These are phyloP conservation scores for Galerina sulciceps DNA, from an alignment of 768 basidiomycete genomes.

Conservation along the genomic window DNA sequence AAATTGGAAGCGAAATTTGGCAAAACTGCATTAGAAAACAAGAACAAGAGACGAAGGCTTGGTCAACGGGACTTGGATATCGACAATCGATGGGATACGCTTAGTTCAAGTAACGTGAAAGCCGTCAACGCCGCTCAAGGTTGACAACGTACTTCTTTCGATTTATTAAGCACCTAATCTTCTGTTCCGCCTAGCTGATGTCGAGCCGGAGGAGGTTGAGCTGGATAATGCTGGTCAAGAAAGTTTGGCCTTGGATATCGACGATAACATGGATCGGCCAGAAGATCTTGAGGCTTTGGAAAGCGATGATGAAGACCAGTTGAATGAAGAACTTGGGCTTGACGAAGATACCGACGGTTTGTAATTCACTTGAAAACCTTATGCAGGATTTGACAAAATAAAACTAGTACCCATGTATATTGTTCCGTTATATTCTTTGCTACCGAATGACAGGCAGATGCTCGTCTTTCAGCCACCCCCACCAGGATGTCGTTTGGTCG, in stretches of 20 bases:
- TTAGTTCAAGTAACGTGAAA: conserved; percentile 10
- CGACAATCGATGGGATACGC: conserved; percentile 28
- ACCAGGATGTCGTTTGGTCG: conserved; percentile 79
- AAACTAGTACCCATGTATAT: conserved; percentile 87
- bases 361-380: conserved; percentile 19
- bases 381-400: conserved; percentile 3
- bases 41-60: conserved; percentile 40
- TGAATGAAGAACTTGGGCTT: conserved; percentile 60
- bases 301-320: conserved; percentile 67
- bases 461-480: conserved; percentile 89
- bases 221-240: conserved; percentile 53
- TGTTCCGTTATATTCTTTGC: conserved; percentile 90
- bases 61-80: conserved; percentile 23
- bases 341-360: conserved; percentile 74
- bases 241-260: conserved; percentile 71
- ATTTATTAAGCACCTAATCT: conserved; percentile 2
- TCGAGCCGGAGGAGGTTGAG: conserved; percentile 85
- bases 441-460: conserved; percentile 95
- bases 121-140: conserved; percentile 53
- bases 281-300: conserved; percentile 82
- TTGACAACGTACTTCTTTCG: conserved; percentile 20
- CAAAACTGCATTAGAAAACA: conserved; percentile 59
- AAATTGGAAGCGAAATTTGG: conserved; percentile 83
- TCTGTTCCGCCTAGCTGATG: conserved; percentile 49
- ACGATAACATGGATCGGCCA: conserved; percentile 58